Percentiles rank a stretch among this genome's conserved stretches.
These are phyloP conservation scores for Alnus glutinosa DNA, from an alignment of 306 rosid genomes.

Conservation along the genomic window DNA sequence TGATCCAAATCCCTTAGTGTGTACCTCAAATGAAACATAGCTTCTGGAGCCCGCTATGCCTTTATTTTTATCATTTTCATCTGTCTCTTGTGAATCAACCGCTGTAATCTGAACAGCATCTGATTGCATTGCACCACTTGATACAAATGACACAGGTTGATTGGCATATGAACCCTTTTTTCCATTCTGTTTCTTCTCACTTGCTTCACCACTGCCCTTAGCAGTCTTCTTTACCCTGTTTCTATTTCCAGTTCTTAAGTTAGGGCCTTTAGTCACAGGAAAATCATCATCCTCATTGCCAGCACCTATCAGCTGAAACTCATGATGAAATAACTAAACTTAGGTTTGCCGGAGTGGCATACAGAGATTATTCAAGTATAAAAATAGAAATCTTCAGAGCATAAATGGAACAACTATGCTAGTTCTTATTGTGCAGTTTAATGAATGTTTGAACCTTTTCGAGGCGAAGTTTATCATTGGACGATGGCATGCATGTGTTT, in stretches of 20 bases:
- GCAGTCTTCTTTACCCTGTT: conserved; percentile 45
- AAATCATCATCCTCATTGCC: conserved; percentile 67
- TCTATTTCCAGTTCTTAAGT: conserved; percentile 42
- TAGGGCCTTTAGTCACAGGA: conserved; percentile 44
- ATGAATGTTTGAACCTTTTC: conserved; percentile 58
- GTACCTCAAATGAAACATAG: conserved; percentile 71
- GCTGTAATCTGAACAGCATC: conserved; percentile 39
- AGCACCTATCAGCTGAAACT: conserved; percentile 66
- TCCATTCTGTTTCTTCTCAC: conserved; percentile 50
- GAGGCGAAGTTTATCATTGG: conserved; percentile 67
- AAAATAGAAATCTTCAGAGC: background rate
- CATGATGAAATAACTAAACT: conserved; percentile 2
- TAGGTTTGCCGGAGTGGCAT: conserved; percentile 1
- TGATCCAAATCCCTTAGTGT: conserved; percentile 94
- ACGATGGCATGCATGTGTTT: conserved; percentile 76
- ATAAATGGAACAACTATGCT: background rate
- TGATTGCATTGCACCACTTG: conserved; percentile 64
- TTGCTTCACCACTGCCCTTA: conserved; percentile 45
- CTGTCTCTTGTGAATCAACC: conserved; percentile 41
- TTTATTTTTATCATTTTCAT: conserved; percentile 28
- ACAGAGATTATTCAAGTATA: background rate
- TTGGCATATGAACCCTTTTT: conserved; percentile 55
- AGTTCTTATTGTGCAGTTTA: conserved; percentile 19
- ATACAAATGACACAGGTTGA: conserved; percentile 77
- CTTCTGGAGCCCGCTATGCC: conserved; percentile 36